These are phyloP conservation scores for Podospora conica DNA, from an alignment of 495 filamentous ascomycete genomes.

Conservation along the genomic window DNA sequence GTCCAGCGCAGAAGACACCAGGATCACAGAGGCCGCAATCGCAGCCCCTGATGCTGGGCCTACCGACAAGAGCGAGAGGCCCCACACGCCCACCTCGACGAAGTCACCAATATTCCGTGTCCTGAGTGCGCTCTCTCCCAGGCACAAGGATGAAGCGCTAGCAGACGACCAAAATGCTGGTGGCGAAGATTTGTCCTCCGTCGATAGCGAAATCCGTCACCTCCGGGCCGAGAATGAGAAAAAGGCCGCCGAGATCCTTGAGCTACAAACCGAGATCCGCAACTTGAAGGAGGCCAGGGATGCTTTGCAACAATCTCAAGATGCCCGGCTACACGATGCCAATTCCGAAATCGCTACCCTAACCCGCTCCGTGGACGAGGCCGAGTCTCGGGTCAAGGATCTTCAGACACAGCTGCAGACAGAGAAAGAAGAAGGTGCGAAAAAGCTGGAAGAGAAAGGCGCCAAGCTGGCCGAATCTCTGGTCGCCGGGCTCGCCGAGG, in stretches of 20 bases:
- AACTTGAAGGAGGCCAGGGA: constrained; percentile 45
- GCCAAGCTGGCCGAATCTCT: constrained; percentile 20
- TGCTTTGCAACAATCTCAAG: constrained; percentile 41
- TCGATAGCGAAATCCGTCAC: constrained; percentile 60
- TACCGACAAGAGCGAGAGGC: constrained; percentile 5
- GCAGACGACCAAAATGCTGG: constrained; percentile 44
- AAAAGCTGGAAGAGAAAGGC: constrained; percentile 35
- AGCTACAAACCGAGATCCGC: constrained; percentile 32
- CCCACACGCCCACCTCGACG: constrained; percentile 18
- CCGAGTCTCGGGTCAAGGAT: constrained; percentile 45
- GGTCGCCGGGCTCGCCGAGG: constrained; percentile 24
- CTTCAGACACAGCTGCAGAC: constrained; percentile 43
- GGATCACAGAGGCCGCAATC: constrained; percentile 10
- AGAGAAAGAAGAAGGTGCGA: constrained; percentile 22
- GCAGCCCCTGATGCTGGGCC: constrained; percentile 6
- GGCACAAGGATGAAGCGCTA: constrained; percentile 34
- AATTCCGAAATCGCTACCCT: constrained; percentile 43
- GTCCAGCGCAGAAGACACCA: constrained; percentile 21
- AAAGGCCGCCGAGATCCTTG: constrained; percentile 35
- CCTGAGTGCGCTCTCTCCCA: constrained; percentile 43
- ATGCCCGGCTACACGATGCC: constrained; percentile 44
- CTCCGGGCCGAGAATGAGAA: constrained; percentile 58
- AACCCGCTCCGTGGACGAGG: constrained; percentile 46
- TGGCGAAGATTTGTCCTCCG: constrained; percentile 82
- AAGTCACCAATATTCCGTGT: constrained; percentile 38